A percentile compares a stretch with the other conserved stretches of the same genome.
These are phyloP conservation scores for Cercospora nicotianae DNA, from an alignment of 2,329 filamentous ascomycete species.

Conservation along the genomic window DNA sequence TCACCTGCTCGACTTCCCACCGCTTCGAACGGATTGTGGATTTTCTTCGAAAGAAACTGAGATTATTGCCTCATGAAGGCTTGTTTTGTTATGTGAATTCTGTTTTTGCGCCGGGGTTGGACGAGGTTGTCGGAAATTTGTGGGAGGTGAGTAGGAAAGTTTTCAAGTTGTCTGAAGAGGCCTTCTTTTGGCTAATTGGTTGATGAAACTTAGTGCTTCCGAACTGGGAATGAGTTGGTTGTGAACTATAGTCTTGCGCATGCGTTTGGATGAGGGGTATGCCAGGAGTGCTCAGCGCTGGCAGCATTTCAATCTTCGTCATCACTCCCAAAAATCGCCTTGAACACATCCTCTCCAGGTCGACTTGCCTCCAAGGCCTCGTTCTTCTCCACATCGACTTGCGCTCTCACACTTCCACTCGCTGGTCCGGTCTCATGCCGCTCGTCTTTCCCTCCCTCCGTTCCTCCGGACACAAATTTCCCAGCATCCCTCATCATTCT, in stretches of 20 bases:
- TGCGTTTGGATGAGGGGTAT: background rate
- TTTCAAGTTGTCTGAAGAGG: too few relatives aligned
- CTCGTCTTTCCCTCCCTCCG: slow-evolving; percentile 19
- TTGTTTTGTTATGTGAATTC: background rate
- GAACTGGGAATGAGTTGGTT: background rate
- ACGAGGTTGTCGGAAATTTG: background rate
- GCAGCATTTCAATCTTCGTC: slow-evolving; percentile 38
- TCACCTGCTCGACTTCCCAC: background rate
- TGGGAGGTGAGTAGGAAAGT: background rate
- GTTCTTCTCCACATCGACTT: slow-evolving; percentile 71
- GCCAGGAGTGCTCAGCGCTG: too few relatives aligned
- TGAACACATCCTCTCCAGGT: slow-evolving; percentile 80
- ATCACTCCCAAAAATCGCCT: slow-evolving; percentile 88
- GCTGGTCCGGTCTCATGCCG: slow-evolving; percentile 8
- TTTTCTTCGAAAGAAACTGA: background rate
- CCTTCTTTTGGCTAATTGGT: too few relatives aligned
- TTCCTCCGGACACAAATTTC: slow-evolving; percentile 32
- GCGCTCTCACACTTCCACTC: slow-evolving; percentile 30
- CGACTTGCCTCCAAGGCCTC: slow-evolving; percentile 72
- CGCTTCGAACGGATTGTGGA: background rate
- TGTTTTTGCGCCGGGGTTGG: background rate
- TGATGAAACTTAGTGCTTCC: background rate
- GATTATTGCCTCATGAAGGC: background rate
- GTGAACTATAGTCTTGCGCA: background rate
- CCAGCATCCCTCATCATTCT: slow-evolving; percentile 53